These are phyloP conservation scores for Botryosphaeria dothidea DNA, from an alignment of 2,329 filamentous ascomycete genomes.

Conservation along the genomic window DNA sequence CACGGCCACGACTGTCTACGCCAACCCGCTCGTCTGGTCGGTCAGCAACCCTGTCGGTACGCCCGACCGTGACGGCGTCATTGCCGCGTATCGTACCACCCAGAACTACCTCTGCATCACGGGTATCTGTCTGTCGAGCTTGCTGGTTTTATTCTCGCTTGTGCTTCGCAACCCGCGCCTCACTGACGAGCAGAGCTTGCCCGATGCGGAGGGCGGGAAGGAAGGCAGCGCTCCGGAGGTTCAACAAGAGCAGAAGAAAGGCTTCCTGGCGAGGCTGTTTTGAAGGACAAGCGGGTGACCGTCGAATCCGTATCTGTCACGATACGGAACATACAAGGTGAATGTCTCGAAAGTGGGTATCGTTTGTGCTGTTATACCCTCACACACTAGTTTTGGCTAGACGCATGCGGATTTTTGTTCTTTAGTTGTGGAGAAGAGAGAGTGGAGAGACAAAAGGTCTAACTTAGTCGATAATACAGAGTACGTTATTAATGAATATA, in stretches of 20 bases:
- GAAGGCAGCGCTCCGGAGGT: not conserved
- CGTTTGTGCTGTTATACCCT: no score
- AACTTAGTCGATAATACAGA: no score
- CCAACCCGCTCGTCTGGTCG: conserved; percentile 42
- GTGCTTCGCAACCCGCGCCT: conserved; percentile 49
- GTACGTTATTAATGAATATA: no score
- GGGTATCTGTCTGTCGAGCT: conserved; percentile 50
- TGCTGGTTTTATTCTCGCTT: conserved; percentile 48
- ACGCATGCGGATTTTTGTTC: no score
- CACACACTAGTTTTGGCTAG: no score
- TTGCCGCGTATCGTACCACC: conserved; percentile 47
- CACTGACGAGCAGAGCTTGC: conserved; percentile 48
- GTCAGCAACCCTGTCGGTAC: conserved; percentile 47
- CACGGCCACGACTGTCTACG: conserved; percentile 44
- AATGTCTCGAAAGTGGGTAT: no score
- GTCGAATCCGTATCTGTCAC: no score
- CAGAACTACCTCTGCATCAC: conserved; percentile 53
- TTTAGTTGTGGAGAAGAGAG: no score
- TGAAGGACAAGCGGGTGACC: not conserved
- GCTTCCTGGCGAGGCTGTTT: not conserved
- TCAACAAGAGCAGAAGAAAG: not conserved
- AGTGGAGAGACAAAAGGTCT: no score
- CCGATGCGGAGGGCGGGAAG: conserved; percentile 37
- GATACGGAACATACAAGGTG: no score
- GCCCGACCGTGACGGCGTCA: conserved; percentile 43